Percentiles rank a stretch among this genome's conserved stretches.
Conservation (phyloP, 768 basidiomycete species). For the Podaxis sp. region DNA sequence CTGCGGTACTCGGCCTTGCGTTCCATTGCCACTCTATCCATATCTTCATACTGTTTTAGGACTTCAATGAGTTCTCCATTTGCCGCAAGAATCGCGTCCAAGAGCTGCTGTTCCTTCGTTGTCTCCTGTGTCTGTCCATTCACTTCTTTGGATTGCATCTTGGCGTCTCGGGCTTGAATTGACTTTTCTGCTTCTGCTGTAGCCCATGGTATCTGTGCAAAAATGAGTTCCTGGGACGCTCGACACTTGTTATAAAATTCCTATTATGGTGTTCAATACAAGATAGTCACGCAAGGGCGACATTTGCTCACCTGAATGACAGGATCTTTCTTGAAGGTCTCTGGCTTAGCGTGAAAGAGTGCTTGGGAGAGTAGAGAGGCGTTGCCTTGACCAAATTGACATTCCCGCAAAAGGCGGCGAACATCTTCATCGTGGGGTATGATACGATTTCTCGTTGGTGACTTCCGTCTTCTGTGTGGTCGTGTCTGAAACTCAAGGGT, state of each 20-base stretch:
- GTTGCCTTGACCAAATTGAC: constrained; percentile 81
- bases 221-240: constrained; percentile 81
- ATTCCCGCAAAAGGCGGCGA: constrained; percentile 79
- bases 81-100: constrained; percentile 71
- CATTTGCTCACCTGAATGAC: constrained; percentile 63
- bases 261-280: constrained; percentile 37
- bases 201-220: constrained; percentile 90
- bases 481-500: constrained; percentile 10
- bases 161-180: constrained; percentile 31
- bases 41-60: constrained; percentile 74
- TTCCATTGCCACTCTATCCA: constrained; percentile 66
- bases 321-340: constrained; percentile 61
- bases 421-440: constrained; percentile 86
- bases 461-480: constrained; percentile 37
- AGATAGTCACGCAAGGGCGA: not conserved
- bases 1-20: constrained; percentile 69
- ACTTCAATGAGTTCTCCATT: constrained; percentile 71
- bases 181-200: constrained; percentile 77
- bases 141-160: constrained; percentile 25
- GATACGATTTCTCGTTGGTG: constrained; percentile 37
- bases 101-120: constrained; percentile 74
- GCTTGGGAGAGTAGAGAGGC: constrained; percentile 73
- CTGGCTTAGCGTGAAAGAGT: constrained; percentile 66
- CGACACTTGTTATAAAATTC: constrained; percentile 83
- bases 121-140: constrained; percentile 29